phyloP scores from a whole-genome alignment of 1,284 basidiomycete species.

The Moesziomyces sp. region DNA sequence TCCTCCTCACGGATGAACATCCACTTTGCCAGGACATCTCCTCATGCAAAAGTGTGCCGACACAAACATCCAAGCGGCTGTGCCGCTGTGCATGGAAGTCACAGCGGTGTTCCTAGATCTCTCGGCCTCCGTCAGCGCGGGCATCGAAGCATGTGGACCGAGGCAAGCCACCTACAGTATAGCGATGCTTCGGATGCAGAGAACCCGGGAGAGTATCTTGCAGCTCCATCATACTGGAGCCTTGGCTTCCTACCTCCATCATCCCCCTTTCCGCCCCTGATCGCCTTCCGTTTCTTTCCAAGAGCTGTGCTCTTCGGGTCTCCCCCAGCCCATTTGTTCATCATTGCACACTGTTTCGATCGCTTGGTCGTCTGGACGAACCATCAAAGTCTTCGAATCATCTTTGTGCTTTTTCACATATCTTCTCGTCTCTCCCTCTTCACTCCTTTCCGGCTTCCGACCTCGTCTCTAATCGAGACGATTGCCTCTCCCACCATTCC shows the following conservation, averaged over 20 bases:
- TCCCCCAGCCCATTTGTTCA: conserved; percentile 2
- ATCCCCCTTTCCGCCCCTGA: conserved; percentile 8
- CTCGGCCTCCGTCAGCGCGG: not conserved
- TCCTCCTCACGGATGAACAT: conserved; percentile 7
- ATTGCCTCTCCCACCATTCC: conserved; percentile 18
- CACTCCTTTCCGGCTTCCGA: not conserved
- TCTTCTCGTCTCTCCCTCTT: not conserved
- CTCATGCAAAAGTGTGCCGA: not conserved
- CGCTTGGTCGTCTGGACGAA: conserved; percentile 29
- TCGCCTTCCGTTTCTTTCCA: conserved; percentile 27
- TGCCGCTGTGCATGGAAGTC: conserved; percentile 20
- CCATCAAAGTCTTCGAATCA: conserved; percentile 12
- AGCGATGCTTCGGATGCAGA: conserved; percentile 1
- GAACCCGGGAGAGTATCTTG: not conserved
- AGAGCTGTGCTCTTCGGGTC: conserved; percentile 45
- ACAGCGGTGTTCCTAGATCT: conserved; percentile 13
- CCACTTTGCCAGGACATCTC: conserved; percentile 1
- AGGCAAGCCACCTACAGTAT: not conserved
- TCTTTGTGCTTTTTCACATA: conserved; percentile 4
- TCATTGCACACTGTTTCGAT: conserved; percentile 15
- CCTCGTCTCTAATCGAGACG: conserved; percentile 28
- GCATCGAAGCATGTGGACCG: not conserved
- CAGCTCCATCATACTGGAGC: not conserved
- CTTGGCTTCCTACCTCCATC: conserved; percentile 22
- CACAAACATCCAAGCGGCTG: conserved; percentile 3